phyloP scores from a whole-genome alignment of 164 flowering plant genomes.

The Warburgia ugandensis region DNA sequence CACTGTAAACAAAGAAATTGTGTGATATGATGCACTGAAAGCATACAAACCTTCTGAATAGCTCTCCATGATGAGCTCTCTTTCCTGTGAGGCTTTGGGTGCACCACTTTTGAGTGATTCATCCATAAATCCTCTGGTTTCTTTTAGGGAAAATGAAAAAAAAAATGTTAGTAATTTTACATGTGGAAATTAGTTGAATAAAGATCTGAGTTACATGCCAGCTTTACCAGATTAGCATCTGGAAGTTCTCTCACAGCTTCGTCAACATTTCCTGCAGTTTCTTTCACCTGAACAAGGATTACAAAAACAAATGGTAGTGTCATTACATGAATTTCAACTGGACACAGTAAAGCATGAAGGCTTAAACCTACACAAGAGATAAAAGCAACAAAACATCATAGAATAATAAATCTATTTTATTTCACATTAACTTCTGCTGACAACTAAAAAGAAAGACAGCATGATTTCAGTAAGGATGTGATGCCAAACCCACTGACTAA shows the following conservation, averaged over 20 bases:
- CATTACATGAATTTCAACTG: slow-evolving; percentile 1
- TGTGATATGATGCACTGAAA: neutral
- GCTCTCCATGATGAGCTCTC: slow-evolving; percentile 77
- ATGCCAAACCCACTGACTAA: too few species aligned
- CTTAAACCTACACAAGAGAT: too few species aligned
- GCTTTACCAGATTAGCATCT: slow-evolving; percentile 84
- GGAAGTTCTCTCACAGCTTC: slow-evolving; percentile 95
- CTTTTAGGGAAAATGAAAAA: slow-evolving; percentile 32
- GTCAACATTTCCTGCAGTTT: slow-evolving; percentile 88
- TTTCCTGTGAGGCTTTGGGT: slow-evolving; percentile 87
- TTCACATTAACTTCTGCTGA: too few species aligned
- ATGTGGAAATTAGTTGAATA: neutral
- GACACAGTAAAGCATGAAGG: too few species aligned
- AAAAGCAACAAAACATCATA: too few species aligned
- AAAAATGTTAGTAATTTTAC: neutral
- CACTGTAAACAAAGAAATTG: neutral
- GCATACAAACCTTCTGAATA: slow-evolving; percentile 60
- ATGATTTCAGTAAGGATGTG: too few species aligned
- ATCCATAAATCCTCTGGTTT: slow-evolving; percentile 96
- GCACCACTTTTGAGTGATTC: slow-evolving; percentile 75
- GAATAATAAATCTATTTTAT: too few species aligned
- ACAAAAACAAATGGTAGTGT: neutral
- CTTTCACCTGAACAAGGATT: slow-evolving; percentile 52
- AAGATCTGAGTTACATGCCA: neutral
- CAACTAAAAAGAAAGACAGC: too few species aligned